Percentiles rank a stretch among this genome's conserved stretches.
Evolutionary conservation across 371 early-diverging fungal genomes (phyloP).

Genomic region (Nematocida major): DNA sequence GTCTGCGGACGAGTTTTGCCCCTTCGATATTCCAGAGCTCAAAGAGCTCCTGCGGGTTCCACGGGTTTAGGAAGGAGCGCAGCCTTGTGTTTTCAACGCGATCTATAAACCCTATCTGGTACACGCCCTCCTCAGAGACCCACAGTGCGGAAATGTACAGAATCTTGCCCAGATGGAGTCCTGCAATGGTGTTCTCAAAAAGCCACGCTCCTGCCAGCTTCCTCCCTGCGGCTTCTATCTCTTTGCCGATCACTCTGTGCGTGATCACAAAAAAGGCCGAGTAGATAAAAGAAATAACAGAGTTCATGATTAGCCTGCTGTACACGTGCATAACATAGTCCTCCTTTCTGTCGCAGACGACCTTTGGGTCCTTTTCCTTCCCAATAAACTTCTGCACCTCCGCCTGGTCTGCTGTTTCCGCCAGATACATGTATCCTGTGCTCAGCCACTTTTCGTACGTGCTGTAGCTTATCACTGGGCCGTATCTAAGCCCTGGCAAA

Average conservation of each 20-base stretch:
- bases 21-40: constrained; percentile 39
- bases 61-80: neutral
- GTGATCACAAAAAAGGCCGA: neutral
- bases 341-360: neutral
- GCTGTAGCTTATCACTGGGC: constrained; percentile 26
- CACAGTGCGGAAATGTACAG: neutral
- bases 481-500: constrained; percentile 41
- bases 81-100: neutral
- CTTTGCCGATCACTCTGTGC: neutral
- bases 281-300: neutral
- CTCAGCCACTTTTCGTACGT: constrained; percentile 28
- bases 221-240: neutral
- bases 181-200: too few species aligned
- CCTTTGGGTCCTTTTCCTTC: neutral
- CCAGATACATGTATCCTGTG: constrained; percentile 8
- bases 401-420: neutral
- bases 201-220: too few species aligned
- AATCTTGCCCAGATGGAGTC: neutral
- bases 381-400: neutral
- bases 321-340: neutral
- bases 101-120: neutral
- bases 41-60: neutral
- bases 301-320: neutral
- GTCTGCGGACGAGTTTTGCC: constrained; percentile 23
- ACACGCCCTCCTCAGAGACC: neutral